Base-by-base conservation (phyloP, 768 basidiomycete genomes). In the Tulasnella calospora region DNA sequence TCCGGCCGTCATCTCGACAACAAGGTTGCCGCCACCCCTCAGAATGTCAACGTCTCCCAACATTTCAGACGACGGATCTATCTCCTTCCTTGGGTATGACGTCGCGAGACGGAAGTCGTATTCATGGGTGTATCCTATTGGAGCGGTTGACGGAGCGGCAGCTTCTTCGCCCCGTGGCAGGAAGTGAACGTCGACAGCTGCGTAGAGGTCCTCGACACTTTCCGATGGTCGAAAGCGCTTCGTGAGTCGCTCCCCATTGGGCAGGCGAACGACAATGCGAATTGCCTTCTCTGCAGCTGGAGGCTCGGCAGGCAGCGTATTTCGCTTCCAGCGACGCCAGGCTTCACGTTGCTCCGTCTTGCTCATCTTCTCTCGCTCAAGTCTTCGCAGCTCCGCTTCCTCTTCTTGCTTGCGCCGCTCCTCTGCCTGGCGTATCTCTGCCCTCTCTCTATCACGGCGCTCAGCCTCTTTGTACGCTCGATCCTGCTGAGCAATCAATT, bases 401-500 rank as follows among this genome's bases (percentile, higher is more conserved):
- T 87, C 87, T 74, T 78, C 80, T 79, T 82, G 79, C 74, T 57
- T 81, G 77, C 83, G 80, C 67, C 82, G 76, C 80, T 87, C 88
- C 81, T 88, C 89, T 17, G 82, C 86, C 69, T 92, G 87, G 67
- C 86, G 86, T 8, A 85, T 86, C 77, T 89, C 86, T 40, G 94
- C 90, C 71, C 91, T 87, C 82, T 92, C 93, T 35, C 87, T 86
- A 83, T 98, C 96, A 7, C 88, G 84, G 47, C 86, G 82, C 1
- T 89, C 91, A 0, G 91, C 87, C 74, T 91, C 90, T 51, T 85
- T 85, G 83, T 94, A 94, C 0, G 94, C 93, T 12, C 88, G 87
- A 81, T 97, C 96, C 81, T 96, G 95, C 81, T 93, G 92, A 36
- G 90, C 92, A 17, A 95, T 88, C 27, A 95, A 75, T 46, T 83